phyloP scores from a whole-genome alignment of 768 basidiomycete species.

The Boletus vinaceobasis region DNA sequence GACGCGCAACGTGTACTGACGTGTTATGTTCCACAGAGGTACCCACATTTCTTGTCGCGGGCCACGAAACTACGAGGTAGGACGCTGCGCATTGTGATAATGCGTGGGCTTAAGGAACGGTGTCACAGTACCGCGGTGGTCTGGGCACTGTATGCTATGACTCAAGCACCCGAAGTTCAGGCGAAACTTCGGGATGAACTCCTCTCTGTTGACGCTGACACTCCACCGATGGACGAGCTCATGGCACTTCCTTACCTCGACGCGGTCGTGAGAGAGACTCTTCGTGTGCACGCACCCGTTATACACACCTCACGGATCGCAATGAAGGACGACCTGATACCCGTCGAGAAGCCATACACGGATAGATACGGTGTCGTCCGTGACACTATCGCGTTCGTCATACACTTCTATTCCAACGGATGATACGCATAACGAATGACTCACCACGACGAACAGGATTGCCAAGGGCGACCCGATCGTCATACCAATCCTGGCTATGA shows the following conservation, averaged over 20 bases:
- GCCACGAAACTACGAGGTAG: constrained; percentile 57
- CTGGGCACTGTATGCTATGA: constrained; percentile 60
- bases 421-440: too few relatives aligned
- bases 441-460: constrained; percentile 23
- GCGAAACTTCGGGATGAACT: constrained; percentile 58
- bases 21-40: constrained; percentile 41
- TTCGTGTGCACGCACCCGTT: constrained; percentile 56
- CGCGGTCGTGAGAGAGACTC: constrained; percentile 54
- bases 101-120: neutral
- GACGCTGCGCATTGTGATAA: neutral
- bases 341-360: constrained; percentile 43
- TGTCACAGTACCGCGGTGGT: constrained; percentile 37
- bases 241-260: constrained; percentile 70
- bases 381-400: constrained; percentile 36
- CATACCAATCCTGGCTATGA: constrained; percentile 52
- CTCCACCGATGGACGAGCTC: constrained; percentile 67
- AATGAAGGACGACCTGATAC: constrained; percentile 50
- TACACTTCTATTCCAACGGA: neutral
- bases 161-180: constrained; percentile 47
- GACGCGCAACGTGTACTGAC: neutral
- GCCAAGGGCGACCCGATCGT: constrained; percentile 45
- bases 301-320: constrained; percentile 42
- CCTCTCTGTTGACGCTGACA: constrained; percentile 46
- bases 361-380: constrained; percentile 42
- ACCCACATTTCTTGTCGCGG: constrained; percentile 58